Conservation (phyloP, 2,329 filamentous ascomycete genomes). For the Aspergillus pseudotamarii region DNA sequence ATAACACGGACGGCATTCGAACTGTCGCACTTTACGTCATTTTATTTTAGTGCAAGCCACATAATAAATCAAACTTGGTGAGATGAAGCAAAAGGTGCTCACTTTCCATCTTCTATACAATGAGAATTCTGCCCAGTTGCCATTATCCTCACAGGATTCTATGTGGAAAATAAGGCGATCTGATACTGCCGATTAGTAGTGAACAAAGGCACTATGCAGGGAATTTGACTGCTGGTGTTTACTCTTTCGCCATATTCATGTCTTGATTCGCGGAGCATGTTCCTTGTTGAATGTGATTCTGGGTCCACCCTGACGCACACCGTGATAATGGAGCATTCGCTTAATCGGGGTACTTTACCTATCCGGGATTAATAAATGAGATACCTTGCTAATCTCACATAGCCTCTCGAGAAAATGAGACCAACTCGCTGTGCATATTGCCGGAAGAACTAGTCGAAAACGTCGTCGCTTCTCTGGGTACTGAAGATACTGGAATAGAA, state of each 20-base stretch:
- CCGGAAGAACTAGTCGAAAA: background rate
- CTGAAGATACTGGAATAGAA: background rate
- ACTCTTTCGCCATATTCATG: too few species aligned
- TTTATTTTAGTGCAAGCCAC: background rate
- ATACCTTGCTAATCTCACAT: background rate
- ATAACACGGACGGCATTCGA: background rate
- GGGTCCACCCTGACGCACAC: background rate
- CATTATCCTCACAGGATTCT: too few species aligned
- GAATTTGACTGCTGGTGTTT: background rate
- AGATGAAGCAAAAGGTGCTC: background rate
- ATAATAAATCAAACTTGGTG: too few species aligned
- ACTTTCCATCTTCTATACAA: background rate
- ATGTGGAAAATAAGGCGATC: background rate
- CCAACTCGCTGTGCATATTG: background rate
- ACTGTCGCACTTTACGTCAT: background rate
- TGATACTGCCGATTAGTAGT: background rate
- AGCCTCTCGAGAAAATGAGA: background rate
- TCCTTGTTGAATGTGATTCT: background rate
- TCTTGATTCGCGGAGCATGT: background rate
- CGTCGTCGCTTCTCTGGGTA: background rate
- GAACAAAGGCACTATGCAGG: background rate
- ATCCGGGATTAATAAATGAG: background rate
- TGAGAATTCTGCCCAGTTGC: too few species aligned
- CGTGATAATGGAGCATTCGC: background rate
- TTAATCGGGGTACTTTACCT: background rate